Base-by-base conservation (phyloP, 257 asterid species). In the Striga asiatica region DNA sequence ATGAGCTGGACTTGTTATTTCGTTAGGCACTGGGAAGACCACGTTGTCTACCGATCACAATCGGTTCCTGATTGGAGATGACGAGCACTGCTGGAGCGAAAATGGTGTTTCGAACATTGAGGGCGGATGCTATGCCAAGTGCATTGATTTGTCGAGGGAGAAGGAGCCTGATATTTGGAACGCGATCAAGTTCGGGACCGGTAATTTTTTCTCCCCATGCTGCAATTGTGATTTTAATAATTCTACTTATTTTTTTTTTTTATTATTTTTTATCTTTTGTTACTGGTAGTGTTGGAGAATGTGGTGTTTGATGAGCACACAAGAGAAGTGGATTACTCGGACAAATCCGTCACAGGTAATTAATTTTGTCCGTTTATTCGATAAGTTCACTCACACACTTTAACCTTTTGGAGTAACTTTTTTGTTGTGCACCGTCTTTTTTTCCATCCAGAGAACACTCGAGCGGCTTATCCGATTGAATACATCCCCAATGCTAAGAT, bases 111-210 rank as follows among this genome's bases (percentile, higher is more conserved):
- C 95, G 0, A 92, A 92, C 68, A 92, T 92, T 46, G 99, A 92
- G 70, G 99, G 99, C 28, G 99, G 99, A 39, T 92, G 99, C 78
- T 92, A 92, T 61, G 99, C 99, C 0, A 92, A 92, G 76, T 92
- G 99, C 76, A 77, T 91, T 52, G 98, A 91, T 77, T 84, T 91
- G 43, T 70, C 94, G 0, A 71, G 81, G 70, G 97, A 92, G 60
- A 92, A 84, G 69, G 99, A 92, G 74, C 99, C 99, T 38, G 99
- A 92, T 70, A 92, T 92, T 61, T 92, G 94, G 94, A 92, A 92
- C 43, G 99, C 99, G 10, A 92, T 92, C 67, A 92, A 88, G 72
- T 92, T 92, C 58, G 99, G 99, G 62, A 79, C 96, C 23, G 98
- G 98, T 91, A 82, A 29, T 29, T n/a, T n/a, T n/a, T n/a, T n/a